Base-by-base conservation (phyloP, 169 alveolate species). In the Pseudocohnilembus persalinus region DNA sequence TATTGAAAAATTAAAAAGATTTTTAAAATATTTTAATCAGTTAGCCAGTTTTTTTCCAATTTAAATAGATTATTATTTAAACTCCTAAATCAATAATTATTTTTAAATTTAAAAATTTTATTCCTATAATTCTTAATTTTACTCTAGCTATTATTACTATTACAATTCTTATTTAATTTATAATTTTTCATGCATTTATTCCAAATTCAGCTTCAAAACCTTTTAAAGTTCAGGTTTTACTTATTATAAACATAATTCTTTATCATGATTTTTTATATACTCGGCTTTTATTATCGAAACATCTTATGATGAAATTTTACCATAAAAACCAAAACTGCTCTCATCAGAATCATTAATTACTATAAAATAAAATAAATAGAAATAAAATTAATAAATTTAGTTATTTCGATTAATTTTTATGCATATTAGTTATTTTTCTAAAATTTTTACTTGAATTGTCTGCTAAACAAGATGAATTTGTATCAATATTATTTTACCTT, bases 291-390 rank as follows among this genome's bases (percentile, higher is more conserved):
- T 49, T 49, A 49, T 49, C 4, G 68, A 49, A 11, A 11, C 68
- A 11, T 49, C 68, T 20, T 49, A 20, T 4, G 26, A 11, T 11
- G 26, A 11, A 20, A 20, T 49, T 49, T 20, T 79, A 28, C 84
- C 84, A 25, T 25, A 79, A 31, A n/a, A 79, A 20, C 84, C 84
- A 79, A 79, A 79, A 30, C 84, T 79, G 27, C 76, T 49, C 49
- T 79, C 84, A 63, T 79, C 84, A 49, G 84, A 79, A 49, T 79
- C 84, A 63, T 79, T 79, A 0, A 79, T 72, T 49, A 79, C 84
- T 79, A 16, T 11, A 49, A 49, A 20, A 11, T 11, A 0, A 32
- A 34, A 78, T 34, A 49, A 63, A 0, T 49, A 29, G 15, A 6
- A 63, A 1, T 25, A 49, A 49, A 49, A 49, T n/a, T n/a, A n/a